phyloP scores from a whole-genome alignment of 2,329 filamentous ascomycete genomes.

The Clarireedia monteithiana region DNA sequence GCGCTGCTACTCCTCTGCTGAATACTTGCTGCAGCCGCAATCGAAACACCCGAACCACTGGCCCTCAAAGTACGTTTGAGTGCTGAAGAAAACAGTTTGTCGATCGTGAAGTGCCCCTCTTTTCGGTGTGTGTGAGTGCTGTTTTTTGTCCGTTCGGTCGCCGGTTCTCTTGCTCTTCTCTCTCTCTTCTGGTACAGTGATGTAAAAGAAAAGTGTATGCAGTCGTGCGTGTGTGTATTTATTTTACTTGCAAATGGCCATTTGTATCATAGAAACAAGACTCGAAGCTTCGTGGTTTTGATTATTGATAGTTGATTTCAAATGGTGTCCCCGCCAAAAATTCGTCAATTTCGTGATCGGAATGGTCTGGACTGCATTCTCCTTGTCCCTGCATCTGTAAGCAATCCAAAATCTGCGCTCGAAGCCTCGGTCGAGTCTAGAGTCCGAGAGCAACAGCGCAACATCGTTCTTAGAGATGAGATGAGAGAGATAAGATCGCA shows the following conservation, averaged over 20 bases:
- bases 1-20: conserved; percentile 43
- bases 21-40: conserved; percentile 60
- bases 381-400: background rate
- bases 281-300: background rate
- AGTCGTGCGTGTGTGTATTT: background rate
- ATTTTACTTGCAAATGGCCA: too few relatives aligned
- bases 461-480: background rate
- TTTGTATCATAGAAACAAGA: background rate
- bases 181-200: background rate
- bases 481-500: background rate
- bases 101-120: conserved; percentile 33
- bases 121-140: background rate
- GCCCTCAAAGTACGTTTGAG: conserved; percentile 72
- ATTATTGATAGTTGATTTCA: conserved; percentile 18
- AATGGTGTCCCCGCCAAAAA: conserved; percentile 18
- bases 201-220: background rate
- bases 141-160: background rate
- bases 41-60: conserved; percentile 62
- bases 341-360: conserved; percentile 14
- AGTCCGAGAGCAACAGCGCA: background rate
- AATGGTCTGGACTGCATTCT: conserved; percentile 12
- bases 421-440: background rate
- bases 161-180: background rate
- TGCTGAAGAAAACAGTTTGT: conserved; percentile 87
- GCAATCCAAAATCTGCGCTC: background rate